These are phyloP conservation scores for Aspergillus floridensis DNA, from an alignment of 2,329 filamentous ascomycete species.

Conservation along the genomic window DNA sequence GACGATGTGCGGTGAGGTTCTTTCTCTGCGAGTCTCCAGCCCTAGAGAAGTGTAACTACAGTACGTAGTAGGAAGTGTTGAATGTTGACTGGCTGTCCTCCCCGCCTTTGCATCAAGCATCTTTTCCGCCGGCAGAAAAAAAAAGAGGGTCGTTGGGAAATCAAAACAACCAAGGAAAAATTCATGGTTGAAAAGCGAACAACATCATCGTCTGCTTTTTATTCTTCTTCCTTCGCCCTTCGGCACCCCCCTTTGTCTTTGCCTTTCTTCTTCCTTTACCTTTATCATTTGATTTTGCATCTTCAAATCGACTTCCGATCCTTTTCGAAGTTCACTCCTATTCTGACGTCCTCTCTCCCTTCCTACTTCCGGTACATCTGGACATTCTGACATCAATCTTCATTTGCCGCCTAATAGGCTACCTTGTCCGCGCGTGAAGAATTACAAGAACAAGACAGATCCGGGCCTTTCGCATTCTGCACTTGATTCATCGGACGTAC, in stretches of 20 bases:
- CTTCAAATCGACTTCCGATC: neutral
- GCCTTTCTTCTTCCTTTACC: neutral
- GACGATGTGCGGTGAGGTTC: constrained; percentile 10
- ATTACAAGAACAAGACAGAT: neutral
- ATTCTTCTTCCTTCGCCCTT: constrained; percentile 1
- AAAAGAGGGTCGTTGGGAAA: constrained; percentile 3
- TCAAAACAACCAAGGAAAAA: neutral
- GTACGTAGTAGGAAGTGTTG: neutral
- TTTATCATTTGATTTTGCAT: constrained; percentile 3
- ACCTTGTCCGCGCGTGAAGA: neutral
- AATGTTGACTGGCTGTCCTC: constrained; percentile 4
- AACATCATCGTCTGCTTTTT: constrained; percentile 3
- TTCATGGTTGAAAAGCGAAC: constrained; percentile 1
- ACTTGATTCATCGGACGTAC: neutral
- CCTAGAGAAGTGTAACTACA: neutral
- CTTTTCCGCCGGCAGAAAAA: constrained; percentile 29
- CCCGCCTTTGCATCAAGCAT: constrained; percentile 8
- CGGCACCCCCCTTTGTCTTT: constrained; percentile 1
- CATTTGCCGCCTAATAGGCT: constrained; percentile 4
- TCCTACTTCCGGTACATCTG: constrained; percentile 3
- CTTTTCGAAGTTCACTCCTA: neutral
- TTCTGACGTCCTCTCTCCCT: constrained; percentile 1
- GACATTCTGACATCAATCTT: constrained; percentile 3
- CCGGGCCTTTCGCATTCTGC: neutral
- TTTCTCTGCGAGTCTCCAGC: neutral